Base-by-base conservation (phyloP, 106 monocot species). In the Dendrobium chrysotoxum region DNA sequence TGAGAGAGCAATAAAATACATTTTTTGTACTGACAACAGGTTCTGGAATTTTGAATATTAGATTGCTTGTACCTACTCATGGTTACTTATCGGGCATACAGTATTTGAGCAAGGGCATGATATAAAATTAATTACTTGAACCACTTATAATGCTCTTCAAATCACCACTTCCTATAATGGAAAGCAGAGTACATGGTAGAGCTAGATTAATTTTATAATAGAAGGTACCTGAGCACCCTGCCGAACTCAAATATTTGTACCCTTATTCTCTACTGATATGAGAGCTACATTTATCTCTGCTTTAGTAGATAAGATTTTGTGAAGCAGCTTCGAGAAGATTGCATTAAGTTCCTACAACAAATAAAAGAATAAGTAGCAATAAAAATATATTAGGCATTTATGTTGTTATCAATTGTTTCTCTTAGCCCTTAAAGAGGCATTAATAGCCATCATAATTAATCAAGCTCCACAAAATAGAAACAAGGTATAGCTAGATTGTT, bases 251-350 rank as follows among this genome's bases (percentile, higher is more conserved):
- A 97, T 91, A 85, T 97, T 92, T 64, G 83, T 89, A 76, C 96
- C 96, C 81, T 94, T 97, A 83, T 94, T 90, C 70, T 97, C 96
- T 80, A 97, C 86, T 30, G 96, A 97, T 87, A 97, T 97, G 39
- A 97, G 73, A 81, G 96, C 96, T 40, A 88, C 96, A 89, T 97
- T 94, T 81, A 97, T 80, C 85, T 97, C 96, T 26, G 46, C 82
- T 75, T 97, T 92, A 57, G 82, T 71, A 12, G 94, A 89, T 75
- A 97, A 83, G 45, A 91, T 81, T 72, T 92, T 86, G 82, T 84
- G 92, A 73, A 97, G 86, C 64, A 87, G 90, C 74, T 92, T 97
- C 18, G 96, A 97, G 83, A 94, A 97, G 54, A 92, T 94, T 38
- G 89, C 86, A 85, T 97, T 97, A 17, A 97, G 89, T 89, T 97